Base-by-base conservation (phyloP, 1,284 basidiomycete genomes). In the Heterobasidion annosum region DNA sequence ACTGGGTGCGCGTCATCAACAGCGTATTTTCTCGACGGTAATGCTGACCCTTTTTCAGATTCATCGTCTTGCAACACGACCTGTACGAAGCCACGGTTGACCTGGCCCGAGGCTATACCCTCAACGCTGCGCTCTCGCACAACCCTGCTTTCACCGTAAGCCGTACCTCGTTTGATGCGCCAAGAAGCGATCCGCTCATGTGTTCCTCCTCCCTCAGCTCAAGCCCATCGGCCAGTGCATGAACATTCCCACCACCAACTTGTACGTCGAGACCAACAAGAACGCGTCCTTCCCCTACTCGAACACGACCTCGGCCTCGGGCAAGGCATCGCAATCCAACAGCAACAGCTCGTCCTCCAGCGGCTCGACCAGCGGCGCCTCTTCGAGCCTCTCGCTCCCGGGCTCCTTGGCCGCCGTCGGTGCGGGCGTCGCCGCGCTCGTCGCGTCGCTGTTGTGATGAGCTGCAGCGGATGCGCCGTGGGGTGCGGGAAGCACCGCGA, bases 41-140 rank as follows among this genome's bases (percentile, higher is more conserved):
- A 3, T 60, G 10, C 50, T 50, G 44, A 47, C 47, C 35, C 34
- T 34, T 25, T 9, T 32, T 64, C 52, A 91, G 91, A 45, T 96
- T 96, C 76, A 85, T 94, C 65, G 92, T 96, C 48, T 78, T 98
- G 53, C 76, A 91, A 67, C 93, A 96, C 66, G 93, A 95, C 69
- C 73, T 95, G 48, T 94, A 83, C 67, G 76, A 88, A 63, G 81
- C 90, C 64, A 89, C 88, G 12, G 91, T 95, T 52, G 91, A 95
- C 63, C 81, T 97, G 57, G 92, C 93, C 34, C 78, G 89, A 57
- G 90, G 91, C 49, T 94, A 93, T 72, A 87, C 89, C 60, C 74
- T 96, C n/a, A 79, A 87, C 53, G 73, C 81, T 45, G 88, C 88
- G 25, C 65, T 82, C 59, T 73, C 58, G 12, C 81, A 80, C 70